Evolutionary conservation across 2,329 filamentous ascomycete species (phyloP).

Genomic region (Huntiella savannae): DNA sequence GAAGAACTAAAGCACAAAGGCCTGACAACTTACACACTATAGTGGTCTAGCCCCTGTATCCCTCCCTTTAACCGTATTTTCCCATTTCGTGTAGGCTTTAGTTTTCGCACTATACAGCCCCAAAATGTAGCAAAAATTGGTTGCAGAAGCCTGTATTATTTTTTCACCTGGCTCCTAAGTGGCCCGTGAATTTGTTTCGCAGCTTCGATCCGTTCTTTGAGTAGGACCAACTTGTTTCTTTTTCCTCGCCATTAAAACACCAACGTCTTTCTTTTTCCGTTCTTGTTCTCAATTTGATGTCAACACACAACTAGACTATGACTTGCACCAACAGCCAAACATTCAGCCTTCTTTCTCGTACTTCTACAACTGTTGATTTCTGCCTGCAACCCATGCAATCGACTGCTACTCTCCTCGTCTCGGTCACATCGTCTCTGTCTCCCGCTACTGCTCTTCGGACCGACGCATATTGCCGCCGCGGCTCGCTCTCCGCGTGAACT

Average conservation of each 20-base stretch:
- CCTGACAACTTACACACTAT: too few species aligned
- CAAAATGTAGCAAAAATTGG: too few species aligned
- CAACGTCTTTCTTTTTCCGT: not conserved
- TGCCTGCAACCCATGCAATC: conserved; percentile 7
- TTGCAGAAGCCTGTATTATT: too few species aligned
- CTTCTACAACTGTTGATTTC: conserved; percentile 2
- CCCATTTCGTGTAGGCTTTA: too few species aligned
- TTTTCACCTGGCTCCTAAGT: too few species aligned
- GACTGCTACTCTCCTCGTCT: conserved; percentile 2
- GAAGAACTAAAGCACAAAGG: too few species aligned
- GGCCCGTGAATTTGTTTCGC: too few species aligned
- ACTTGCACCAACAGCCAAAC: conserved; percentile 7
- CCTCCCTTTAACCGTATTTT: too few species aligned
- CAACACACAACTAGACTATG: conserved; percentile 8
- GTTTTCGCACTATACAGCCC: too few species aligned
- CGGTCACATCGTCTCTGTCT: conserved; percentile 4
- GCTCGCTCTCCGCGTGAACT: conserved; percentile 11
- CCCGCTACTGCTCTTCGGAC: conserved; percentile 5
- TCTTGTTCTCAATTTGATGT: not conserved
- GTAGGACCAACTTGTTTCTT: conserved; percentile 2
- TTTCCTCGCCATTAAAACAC: conserved; percentile 14
- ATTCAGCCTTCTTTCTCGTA: not conserved
- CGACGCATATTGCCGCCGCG: conserved; percentile 12
- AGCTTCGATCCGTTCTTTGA: too few species aligned
- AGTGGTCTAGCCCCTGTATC: too few species aligned